A percentile compares a stretch with the other conserved stretches of the same genome.
Conservation (phyloP, 169 alveolate species). For the Cryptosporidium tyzzeri region DNA sequence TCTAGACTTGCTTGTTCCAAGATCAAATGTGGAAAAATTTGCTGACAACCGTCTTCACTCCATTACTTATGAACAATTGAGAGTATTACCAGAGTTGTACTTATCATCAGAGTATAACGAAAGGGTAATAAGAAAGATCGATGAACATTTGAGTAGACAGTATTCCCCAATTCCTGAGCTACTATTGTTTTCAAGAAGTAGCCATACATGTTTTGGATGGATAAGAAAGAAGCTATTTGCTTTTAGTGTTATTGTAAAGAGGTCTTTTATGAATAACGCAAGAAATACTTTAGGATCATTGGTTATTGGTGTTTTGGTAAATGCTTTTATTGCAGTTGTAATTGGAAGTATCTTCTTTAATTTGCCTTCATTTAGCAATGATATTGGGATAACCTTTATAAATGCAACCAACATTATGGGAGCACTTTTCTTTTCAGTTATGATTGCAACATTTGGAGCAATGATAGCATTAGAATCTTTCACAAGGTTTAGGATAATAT, state of each 20-base stretch:
- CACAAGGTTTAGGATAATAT: conserved; percentile 23
- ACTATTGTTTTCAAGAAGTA: conserved; percentile 4
- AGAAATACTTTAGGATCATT: conserved; percentile 27
- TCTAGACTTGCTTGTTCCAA: conserved; percentile 55
- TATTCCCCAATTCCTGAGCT: conserved; percentile 17
- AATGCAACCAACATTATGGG: conserved; percentile 28
- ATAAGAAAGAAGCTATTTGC: conserved; percentile 1
- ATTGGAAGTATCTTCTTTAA: conserved; percentile 56
- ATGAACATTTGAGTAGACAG: conserved; percentile 7
- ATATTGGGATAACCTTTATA: background rate
- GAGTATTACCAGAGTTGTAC: conserved; percentile 32
- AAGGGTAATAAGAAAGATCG: conserved; percentile 5
- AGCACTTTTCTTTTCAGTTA: conserved; percentile 41
- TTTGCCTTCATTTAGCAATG: background rate
- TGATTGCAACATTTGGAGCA: conserved; percentile 30
- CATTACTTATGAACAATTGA: conserved; percentile 48
- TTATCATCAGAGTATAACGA: conserved; percentile 42
- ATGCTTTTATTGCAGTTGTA: conserved; percentile 29
- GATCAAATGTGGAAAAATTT: conserved; percentile 35
- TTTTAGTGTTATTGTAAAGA: conserved; percentile 8
- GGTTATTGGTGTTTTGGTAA: conserved; percentile 1
- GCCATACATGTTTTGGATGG: conserved; percentile 2
- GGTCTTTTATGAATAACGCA: conserved; percentile 33
- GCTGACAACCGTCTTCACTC: conserved; percentile 32
- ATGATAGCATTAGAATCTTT: conserved; percentile 28